phyloP scores from a whole-genome alignment of 208 protist species.

The Trypanosomatidae sp. region DNA sequence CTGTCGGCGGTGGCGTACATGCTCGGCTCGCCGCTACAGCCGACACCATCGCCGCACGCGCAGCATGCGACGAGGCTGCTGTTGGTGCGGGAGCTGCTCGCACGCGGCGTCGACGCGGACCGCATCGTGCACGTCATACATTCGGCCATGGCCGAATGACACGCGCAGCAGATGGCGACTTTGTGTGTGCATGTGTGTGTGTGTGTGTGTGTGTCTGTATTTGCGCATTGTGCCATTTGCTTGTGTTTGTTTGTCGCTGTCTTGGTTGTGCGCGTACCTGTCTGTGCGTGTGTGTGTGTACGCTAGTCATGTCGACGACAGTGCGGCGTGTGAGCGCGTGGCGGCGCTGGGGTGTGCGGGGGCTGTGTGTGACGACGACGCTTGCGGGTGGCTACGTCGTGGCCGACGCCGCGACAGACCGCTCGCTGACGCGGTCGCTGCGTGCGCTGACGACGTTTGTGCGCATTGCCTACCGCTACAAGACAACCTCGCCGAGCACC shows the following conservation, averaged over 20 bases:
- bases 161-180: no score
- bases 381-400: constrained; percentile 7
- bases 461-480: constrained; percentile 43
- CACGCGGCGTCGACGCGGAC: constrained; percentile 42
- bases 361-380: background rate
- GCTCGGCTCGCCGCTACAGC: constrained; percentile 49
- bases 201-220: no score
- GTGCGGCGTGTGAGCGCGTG: no score
- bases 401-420: constrained; percentile 30
- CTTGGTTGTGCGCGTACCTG: no score
- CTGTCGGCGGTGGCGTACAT: constrained; percentile 48
- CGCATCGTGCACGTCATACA: constrained; percentile 50
- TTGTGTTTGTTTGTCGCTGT: no score
- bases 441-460: constrained; percentile 22
- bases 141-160: background rate
- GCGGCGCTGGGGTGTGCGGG: no score
- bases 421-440: constrained; percentile 49
- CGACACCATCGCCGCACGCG: constrained; percentile 7
- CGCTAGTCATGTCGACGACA: no score
- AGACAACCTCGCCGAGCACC: constrained; percentile 34
- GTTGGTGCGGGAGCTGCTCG: constrained; percentile 31
- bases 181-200: no score
- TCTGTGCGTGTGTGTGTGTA: no score
- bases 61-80: constrained; percentile 8
- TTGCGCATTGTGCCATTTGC: no score